phyloP scores from a whole-genome alignment of 2,329 filamentous ascomycete genomes.

The Phoma sp. region DNA sequence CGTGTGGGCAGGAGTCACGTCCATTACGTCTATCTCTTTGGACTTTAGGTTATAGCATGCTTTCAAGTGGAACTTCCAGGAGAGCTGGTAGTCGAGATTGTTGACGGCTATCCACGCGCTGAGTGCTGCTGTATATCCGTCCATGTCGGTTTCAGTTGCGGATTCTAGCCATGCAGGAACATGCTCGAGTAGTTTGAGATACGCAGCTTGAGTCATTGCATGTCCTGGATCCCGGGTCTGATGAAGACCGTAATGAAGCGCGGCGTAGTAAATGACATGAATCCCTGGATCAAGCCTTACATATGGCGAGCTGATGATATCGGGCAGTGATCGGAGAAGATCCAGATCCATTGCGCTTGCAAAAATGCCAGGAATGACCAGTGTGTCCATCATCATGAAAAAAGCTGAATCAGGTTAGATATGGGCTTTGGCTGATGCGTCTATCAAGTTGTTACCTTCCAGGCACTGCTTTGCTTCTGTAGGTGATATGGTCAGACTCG shows the following conservation, averaged over 20 bases:
- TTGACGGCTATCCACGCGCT: constrained; percentile 32
- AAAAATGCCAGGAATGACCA: constrained; percentile 32
- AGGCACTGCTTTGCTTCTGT: constrained; percentile 29
- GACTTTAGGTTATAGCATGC: constrained; percentile 31
- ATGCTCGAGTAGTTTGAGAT: constrained; percentile 33
- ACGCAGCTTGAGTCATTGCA: constrained; percentile 25
- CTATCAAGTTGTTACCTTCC: constrained; percentile 4
- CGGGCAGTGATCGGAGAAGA: constrained; percentile 28
- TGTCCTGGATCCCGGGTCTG: constrained; percentile 23
- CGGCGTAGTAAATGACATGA: constrained; percentile 36
- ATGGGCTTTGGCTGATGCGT: too few species aligned
- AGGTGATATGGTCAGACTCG: constrained; percentile 22
- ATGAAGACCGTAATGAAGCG: constrained; percentile 32
- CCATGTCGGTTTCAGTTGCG: constrained; percentile 21
- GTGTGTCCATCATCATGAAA: constrained; percentile 15
- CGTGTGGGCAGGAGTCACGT: constrained; percentile 23
- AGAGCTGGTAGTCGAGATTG: constrained; percentile 37
- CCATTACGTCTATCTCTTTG: constrained; percentile 29
- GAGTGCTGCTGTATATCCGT: constrained; percentile 30
- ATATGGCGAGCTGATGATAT: constrained; percentile 35
- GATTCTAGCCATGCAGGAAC: constrained; percentile 36
- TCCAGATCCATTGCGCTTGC: constrained; percentile 19
- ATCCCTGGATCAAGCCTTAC: constrained; percentile 33
- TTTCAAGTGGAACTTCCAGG: constrained; percentile 40
- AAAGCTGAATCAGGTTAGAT: constrained; percentile 13